Conservation (phyloP, 2,329 filamentous ascomycete genomes). For the Fusarium succisae region DNA sequence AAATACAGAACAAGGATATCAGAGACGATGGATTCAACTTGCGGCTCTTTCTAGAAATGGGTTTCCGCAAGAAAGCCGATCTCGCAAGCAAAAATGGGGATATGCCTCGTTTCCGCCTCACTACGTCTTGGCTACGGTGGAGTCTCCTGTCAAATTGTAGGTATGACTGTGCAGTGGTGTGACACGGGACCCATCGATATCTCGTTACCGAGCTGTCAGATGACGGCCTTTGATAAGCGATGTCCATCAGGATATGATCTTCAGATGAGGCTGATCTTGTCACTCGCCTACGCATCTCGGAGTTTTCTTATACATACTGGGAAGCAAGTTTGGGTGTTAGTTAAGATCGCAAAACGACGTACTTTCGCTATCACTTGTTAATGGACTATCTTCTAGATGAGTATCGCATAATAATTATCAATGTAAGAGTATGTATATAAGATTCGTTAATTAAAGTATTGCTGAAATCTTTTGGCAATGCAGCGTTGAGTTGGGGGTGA, state of each 20-base stretch:
- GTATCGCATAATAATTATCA: too few species aligned
- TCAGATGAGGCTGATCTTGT: background rate
- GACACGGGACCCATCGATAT: background rate
- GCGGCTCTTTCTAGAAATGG: background rate
- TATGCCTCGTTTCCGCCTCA: background rate
- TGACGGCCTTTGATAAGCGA: background rate
- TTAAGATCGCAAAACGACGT: too few species aligned
- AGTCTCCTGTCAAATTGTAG: background rate
- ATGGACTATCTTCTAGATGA: too few species aligned
- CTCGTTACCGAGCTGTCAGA: background rate
- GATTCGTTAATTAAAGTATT: too few species aligned
- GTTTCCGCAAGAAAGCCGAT: background rate
- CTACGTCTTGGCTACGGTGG: background rate
- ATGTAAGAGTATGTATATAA: too few species aligned
- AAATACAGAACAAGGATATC: fast-evolving
- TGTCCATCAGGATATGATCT: background rate
- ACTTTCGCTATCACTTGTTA: background rate
- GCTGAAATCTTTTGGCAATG: too few species aligned
- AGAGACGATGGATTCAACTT: background rate
- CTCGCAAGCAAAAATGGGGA: background rate
- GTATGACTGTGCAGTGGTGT: background rate
- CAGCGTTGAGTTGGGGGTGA: too few species aligned
- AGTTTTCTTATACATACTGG: fast-evolving
- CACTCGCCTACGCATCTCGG: too few species aligned
- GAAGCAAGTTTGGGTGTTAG: too few species aligned